Evolutionary conservation across 176 grass and related monocot species (phyloP).

Genomic region (Ampelocalamus luodianensis): DNA sequence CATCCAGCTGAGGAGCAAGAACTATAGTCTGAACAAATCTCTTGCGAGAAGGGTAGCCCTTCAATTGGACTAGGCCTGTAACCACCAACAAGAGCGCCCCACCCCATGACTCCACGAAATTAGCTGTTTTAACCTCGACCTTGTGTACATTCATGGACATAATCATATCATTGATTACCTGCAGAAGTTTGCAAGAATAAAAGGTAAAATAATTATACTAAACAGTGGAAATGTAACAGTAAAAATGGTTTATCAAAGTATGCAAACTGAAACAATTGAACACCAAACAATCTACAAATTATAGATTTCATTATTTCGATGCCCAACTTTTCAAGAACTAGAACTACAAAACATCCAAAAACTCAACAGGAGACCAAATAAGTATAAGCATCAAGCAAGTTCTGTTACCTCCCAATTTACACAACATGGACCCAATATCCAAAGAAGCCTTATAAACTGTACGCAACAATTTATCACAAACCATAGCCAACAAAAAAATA

Average conservation of each 20-base stretch:
- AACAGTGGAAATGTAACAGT: neutral
- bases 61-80: conserved; percentile 76
- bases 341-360: conserved; percentile 9
- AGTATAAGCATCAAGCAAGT: neutral
- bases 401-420: neutral
- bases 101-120: conserved; percentile 71
- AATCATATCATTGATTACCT: conserved; percentile 80
- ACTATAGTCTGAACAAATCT: conserved; percentile 84
- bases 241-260: neutral
- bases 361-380: neutral
- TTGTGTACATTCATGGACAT: conserved; percentile 69
- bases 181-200: conserved; percentile 37
- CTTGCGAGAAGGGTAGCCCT: conserved; percentile 61
- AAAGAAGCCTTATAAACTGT: neutral
- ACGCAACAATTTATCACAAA: neutral
- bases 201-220: conserved; percentile 23
- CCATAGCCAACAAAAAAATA: neutral
- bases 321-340: conserved; percentile 4
- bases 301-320: neutral
- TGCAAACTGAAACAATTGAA: conserved; percentile 15
- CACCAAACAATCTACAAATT: neutral
- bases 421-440: neutral
- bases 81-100: conserved; percentile 65
- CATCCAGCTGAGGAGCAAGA: conserved; percentile 81
- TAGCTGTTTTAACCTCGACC: conserved; percentile 86